phyloP scores from a whole-genome alignment of 1,284 basidiomycete species.

The Microbotryum silenes-acaulis region DNA sequence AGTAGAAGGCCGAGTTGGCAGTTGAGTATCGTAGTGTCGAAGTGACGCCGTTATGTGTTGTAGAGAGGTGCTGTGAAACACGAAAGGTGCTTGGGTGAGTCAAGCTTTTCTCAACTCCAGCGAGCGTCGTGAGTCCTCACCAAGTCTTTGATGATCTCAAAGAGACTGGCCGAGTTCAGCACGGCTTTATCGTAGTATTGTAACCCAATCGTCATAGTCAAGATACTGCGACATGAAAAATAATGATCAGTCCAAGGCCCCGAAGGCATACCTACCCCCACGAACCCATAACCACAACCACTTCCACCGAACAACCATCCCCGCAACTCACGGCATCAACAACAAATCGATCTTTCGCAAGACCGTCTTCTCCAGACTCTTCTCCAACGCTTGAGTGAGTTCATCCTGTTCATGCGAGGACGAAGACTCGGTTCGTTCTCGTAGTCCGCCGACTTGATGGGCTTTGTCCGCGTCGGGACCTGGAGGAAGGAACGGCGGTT shows the following conservation, averaged over 20 bases:
- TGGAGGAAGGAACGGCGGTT: too few relatives aligned
- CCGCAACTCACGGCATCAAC: conserved; percentile 22
- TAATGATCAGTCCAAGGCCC: too few relatives aligned
- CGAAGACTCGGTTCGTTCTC: too few relatives aligned
- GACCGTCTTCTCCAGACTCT: conserved; percentile 30
- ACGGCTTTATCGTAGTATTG: conserved; percentile 49
- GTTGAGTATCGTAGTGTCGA: conserved; percentile 41
- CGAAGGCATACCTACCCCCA: background rate
- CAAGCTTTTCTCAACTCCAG: background rate
- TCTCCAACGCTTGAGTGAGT: conserved; percentile 2
- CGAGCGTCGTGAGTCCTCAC: background rate
- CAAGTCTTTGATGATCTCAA: conserved; percentile 47
- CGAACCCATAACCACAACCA: background rate
- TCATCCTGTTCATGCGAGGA: too few relatives aligned
- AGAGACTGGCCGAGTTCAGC: conserved; percentile 46
- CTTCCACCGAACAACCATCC: background rate
- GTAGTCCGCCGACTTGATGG: too few relatives aligned
- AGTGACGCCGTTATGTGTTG: conserved; percentile 37
- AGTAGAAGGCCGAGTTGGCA: conserved; percentile 45
- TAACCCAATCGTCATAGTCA: conserved; percentile 45
- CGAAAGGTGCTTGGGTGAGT: too few relatives aligned
- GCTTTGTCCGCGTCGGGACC: too few relatives aligned
- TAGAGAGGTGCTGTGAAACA: conserved; percentile 31
- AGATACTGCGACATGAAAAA: conserved; percentile 25
- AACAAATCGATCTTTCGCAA: conserved; percentile 40